Evolutionary conservation across 2,329 filamentous ascomycete species (phyloP).

Genomic region (Elsinoe ampelina): DNA sequence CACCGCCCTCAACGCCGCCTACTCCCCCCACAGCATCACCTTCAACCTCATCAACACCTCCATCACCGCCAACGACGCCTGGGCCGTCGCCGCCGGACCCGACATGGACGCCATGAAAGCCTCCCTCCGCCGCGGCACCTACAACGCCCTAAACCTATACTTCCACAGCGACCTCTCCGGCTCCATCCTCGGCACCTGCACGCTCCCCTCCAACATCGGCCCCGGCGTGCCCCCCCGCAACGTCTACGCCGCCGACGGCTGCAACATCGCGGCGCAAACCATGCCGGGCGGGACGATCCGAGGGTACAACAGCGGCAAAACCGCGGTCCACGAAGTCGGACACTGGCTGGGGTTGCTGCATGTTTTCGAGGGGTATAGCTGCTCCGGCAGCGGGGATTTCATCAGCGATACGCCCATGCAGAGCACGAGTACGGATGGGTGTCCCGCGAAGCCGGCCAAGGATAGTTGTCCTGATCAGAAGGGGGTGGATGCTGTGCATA

Average conservation of each 20-base stretch:
- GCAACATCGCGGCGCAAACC: constrained; percentile 47
- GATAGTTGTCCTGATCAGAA: constrained; percentile 41
- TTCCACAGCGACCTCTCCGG: constrained; percentile 46
- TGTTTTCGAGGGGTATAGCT: constrained; percentile 38
- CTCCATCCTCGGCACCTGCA: constrained; percentile 46
- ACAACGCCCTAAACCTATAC: constrained; percentile 49
- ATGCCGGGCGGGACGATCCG: constrained; percentile 44
- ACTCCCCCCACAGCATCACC: constrained; percentile 42
- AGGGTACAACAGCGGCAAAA: constrained; percentile 42
- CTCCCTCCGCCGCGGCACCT: constrained; percentile 44
- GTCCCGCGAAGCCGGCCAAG: constrained; percentile 40
- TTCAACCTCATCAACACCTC: constrained; percentile 43
- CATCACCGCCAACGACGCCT: constrained; percentile 45
- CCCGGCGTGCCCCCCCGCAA: constrained; percentile 28
- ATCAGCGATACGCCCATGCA: constrained; percentile 37
- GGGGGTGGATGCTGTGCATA: constrained; percentile 45
- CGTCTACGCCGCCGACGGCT: constrained; percentile 45
- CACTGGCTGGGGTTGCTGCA: constrained; percentile 41
- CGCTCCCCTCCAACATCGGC: constrained; percentile 35
- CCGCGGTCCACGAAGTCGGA: constrained; percentile 40
- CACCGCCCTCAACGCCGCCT: constrained; percentile 33
- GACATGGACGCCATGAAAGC: constrained; percentile 45
- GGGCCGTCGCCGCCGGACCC: constrained; percentile 41
- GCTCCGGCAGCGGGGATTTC: constrained; percentile 36
- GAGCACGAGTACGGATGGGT: constrained; percentile 43